Evolutionary conservation across 257 asterid genomes (phyloP).

Genomic region (Jacaranda mimosifolia): DNA sequence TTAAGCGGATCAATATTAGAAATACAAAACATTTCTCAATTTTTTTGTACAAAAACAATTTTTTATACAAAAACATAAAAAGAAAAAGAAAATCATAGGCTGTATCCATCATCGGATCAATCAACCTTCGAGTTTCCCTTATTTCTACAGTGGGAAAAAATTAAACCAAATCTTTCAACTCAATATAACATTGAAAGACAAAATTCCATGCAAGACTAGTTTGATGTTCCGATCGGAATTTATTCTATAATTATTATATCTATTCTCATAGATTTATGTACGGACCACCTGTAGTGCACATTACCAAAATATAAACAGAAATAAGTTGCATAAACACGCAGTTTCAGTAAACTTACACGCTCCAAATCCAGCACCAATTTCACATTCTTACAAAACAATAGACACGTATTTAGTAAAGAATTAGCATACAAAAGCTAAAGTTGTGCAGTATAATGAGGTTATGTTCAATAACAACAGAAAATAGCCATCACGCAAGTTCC

Average conservation of each 20-base stretch:
- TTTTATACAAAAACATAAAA: too few species aligned
- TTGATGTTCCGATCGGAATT: not conserved
- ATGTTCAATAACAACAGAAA: not conserved
- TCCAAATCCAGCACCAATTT: slow-evolving; percentile 2
- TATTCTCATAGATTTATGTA: not conserved
- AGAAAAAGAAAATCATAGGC: not conserved
- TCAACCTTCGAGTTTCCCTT: not conserved
- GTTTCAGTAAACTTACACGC: not conserved
- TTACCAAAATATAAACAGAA: slow-evolving; percentile 4
- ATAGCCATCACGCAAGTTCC: not conserved
- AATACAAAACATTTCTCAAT: not conserved
- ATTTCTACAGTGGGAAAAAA: not conserved
- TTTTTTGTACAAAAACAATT: too few species aligned
- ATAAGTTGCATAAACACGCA: not conserved
- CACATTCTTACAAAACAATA: not conserved
- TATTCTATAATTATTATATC: not conserved
- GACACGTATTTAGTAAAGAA: not conserved
- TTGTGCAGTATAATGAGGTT: not conserved
- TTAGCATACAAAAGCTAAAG: not conserved
- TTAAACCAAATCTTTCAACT: slow-evolving; percentile 2
- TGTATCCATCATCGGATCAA: slow-evolving; percentile 13
- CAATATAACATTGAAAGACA: not conserved
- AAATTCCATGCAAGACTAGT: not conserved
- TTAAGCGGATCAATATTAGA: not conserved
- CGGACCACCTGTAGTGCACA: not conserved